Conservation (phyloP, 345 rosid species). For the Lagerstroemia speciosa region DNA sequence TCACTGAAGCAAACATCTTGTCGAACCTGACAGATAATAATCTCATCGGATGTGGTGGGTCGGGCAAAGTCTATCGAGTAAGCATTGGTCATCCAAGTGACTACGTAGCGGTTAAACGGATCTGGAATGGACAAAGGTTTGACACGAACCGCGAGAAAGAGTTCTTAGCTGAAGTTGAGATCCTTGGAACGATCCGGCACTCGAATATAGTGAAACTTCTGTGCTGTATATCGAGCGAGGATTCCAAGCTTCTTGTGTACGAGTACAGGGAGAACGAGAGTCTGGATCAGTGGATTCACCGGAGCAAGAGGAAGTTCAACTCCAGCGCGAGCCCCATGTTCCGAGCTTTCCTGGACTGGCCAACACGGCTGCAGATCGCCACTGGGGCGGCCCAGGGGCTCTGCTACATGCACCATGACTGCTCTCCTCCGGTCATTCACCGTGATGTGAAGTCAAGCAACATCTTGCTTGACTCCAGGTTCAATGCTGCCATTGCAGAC, state of each 20-base stretch:
- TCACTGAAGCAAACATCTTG: slow-evolving; percentile 50
- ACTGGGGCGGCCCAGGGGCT: slow-evolving; percentile 80
- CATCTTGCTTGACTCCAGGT: slow-evolving; percentile 63
- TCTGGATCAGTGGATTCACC: slow-evolving; percentile 79
- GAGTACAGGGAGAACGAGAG: slow-evolving; percentile 86
- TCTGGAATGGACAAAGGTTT: slow-evolving; percentile 43
- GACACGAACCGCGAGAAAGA: slow-evolving; percentile 62
- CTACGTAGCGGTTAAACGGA: slow-evolving; percentile 74
- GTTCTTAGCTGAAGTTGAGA: slow-evolving; percentile 68
- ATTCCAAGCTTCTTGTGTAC: slow-evolving; percentile 81
- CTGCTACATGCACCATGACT: slow-evolving; percentile 81
- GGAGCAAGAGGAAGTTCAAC: slow-evolving; percentile 26
- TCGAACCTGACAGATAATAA: slow-evolving; percentile 54
- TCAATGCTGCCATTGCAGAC: slow-evolving; percentile 73
- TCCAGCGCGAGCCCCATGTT: neutral
- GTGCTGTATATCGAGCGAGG: slow-evolving; percentile 78
- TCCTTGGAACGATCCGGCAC: slow-evolving; percentile 68
- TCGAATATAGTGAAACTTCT: slow-evolving; percentile 68
- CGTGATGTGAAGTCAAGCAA: slow-evolving; percentile 89
- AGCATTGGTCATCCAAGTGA: slow-evolving; percentile 26
- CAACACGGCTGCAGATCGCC: slow-evolving; percentile 64
- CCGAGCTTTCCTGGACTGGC: slow-evolving; percentile 40
- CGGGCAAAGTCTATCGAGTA: slow-evolving; percentile 77
- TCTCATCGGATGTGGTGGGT: slow-evolving; percentile 83
- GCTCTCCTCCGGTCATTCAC: slow-evolving; percentile 63